Conservation (phyloP, 768 basidiomycete species). For the Mycena latifolia region DNA sequence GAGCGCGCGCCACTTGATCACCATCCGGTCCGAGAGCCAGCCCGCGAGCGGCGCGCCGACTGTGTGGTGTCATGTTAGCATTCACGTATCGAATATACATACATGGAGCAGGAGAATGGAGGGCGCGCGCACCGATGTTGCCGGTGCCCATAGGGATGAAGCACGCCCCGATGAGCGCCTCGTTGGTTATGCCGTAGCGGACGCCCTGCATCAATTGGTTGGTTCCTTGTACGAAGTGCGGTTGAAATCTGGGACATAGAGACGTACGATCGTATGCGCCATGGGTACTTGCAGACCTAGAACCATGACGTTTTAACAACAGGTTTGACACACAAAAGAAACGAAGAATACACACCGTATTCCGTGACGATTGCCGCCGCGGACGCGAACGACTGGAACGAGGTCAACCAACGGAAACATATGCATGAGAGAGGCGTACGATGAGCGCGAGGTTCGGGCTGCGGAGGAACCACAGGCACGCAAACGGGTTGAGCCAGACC, state of each 20-base stretch:
- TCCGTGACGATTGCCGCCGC: constrained; percentile 51
- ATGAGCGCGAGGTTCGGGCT: constrained; percentile 70
- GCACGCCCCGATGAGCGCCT: constrained; percentile 69
- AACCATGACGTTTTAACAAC: constrained; percentile 43
- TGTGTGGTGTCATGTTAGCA: constrained; percentile 30
- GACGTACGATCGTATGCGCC: constrained; percentile 73
- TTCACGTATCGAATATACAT: no score
- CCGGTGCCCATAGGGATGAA: constrained; percentile 73
- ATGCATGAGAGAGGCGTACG: constrained; percentile 50
- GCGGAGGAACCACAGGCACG: constrained; percentile 61
- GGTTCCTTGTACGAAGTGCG: no score
- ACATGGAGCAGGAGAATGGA: not conserved
- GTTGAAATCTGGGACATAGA: no score
- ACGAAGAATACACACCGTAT: constrained; percentile 49
- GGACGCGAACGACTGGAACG: constrained; percentile 45
- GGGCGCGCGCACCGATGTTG: constrained; percentile 60
- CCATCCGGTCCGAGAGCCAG: constrained; percentile 54
- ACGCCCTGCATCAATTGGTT: constrained; percentile 56
- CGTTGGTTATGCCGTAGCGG: constrained; percentile 67
- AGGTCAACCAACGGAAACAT: not conserved
- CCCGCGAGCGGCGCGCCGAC: constrained; percentile 63
- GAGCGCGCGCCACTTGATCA: constrained; percentile 51
- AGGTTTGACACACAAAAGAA: constrained; percentile 9
- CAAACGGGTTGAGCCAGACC: constrained; percentile 72
- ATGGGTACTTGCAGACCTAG: constrained; percentile 69